Evolutionary conservation across 2,329 filamentous ascomycete genomes (phyloP).

Genomic region (Tympanopsis confertula): DNA sequence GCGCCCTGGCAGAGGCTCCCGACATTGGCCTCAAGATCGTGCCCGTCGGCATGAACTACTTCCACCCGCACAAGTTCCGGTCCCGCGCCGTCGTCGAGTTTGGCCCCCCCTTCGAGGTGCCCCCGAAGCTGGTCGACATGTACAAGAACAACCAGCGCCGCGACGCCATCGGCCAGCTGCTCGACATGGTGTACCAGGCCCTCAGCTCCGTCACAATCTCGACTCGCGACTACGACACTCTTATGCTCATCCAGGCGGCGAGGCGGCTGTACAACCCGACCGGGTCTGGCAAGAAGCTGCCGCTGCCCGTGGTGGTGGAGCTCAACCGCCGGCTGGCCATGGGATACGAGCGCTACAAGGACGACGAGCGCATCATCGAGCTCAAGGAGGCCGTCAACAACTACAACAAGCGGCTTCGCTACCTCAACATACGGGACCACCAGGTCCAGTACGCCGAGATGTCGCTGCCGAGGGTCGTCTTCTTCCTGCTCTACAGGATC

Average conservation of each 20-base stretch:
- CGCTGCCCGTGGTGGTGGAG: conserved; percentile 83
- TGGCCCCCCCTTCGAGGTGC: conserved; percentile 76
- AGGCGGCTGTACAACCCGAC: conserved; percentile 83
- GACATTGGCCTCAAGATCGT: conserved; percentile 87
- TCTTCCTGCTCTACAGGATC: conserved; percentile 68
- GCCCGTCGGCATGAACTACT: conserved; percentile 98
- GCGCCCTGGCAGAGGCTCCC: conserved; percentile 73
- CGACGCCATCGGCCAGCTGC: conserved; percentile 73
- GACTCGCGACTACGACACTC: conserved; percentile 84
- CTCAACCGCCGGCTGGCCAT: conserved; percentile 82
- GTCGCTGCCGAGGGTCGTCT: conserved; percentile 63
- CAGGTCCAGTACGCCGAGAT: conserved; percentile 87
- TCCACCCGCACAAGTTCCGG: conserved; percentile 96
- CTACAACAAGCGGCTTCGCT: conserved; percentile 78
- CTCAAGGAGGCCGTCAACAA: conserved; percentile 65
- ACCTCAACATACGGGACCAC: conserved; percentile 81
- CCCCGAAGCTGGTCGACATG: conserved; percentile 68
- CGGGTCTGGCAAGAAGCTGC: conserved; percentile 70
- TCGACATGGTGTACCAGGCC: conserved; percentile 78
- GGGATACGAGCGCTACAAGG: conserved; percentile 85
- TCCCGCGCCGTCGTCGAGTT: conserved; percentile 94
- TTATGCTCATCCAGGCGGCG: conserved; percentile 93
- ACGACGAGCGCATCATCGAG: conserved; percentile 70
- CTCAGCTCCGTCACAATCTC: conserved; percentile 83
- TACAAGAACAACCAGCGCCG: conserved; percentile 75